Percentiles rank a stretch among this genome's conserved stretches.
Evolutionary conservation across 1,284 basidiomycete genomes (phyloP).

Genomic region (Testicularia cyperi): DNA sequence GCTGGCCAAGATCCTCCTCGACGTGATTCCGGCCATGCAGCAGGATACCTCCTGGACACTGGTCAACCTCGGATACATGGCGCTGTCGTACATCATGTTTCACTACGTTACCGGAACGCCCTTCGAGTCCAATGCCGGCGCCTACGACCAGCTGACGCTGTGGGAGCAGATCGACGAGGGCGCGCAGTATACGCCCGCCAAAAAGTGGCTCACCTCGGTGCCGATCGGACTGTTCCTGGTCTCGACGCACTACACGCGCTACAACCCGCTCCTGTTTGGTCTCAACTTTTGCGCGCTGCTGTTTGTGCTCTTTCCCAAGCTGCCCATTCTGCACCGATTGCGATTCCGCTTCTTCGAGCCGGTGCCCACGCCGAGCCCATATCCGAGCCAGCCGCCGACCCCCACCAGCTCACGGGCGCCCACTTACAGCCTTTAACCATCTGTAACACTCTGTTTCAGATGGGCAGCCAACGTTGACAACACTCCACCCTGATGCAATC

Average conservation of each 20-base stretch:
- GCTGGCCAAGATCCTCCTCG: slow-evolving; percentile 85
- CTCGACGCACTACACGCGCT: slow-evolving; percentile 89
- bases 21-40: slow-evolving; percentile 89
- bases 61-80: slow-evolving; percentile 87
- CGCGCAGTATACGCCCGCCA: slow-evolving; percentile 95
- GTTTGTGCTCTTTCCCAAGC: slow-evolving; percentile 86
- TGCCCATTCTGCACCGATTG: slow-evolving; percentile 69
- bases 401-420: slow-evolving; percentile 31
- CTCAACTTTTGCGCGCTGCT: slow-evolving; percentile 85
- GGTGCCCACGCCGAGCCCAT: slow-evolving; percentile 33
- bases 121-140: slow-evolving; percentile 83
- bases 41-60: slow-evolving; percentile 94
- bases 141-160: slow-evolving; percentile 93
- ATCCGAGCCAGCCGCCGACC: slow-evolving; percentile 42
- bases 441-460: neutral
- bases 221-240: slow-evolving; percentile 92
- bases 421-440: slow-evolving; percentile 9
- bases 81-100: slow-evolving; percentile 96
- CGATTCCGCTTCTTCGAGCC: slow-evolving; percentile 38
- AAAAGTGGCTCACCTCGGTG: slow-evolving; percentile 92
- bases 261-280: slow-evolving; percentile 83
- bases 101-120: slow-evolving; percentile 97
- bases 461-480: neutral
- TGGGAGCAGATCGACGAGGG: slow-evolving; percentile 99
- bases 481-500: too few relatives aligned